Percentiles rank a stretch among this genome's conserved stretches.
These are phyloP conservation scores for Cordyceps farinosa DNA, from an alignment of 2,329 filamentous ascomycete species.

Conservation along the genomic window DNA sequence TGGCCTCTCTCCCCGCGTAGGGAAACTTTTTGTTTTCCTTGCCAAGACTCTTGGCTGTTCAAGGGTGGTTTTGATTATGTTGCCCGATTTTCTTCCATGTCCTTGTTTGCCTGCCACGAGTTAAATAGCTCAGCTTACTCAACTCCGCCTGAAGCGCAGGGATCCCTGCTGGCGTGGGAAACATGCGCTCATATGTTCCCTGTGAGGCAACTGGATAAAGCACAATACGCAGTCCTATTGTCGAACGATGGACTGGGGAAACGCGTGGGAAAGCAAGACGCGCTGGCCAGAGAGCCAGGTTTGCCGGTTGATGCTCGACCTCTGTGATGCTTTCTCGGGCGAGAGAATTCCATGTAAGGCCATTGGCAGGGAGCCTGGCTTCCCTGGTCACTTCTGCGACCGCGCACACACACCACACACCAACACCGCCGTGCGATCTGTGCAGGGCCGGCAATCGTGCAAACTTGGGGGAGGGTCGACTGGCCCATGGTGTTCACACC, in stretches of 20 bases:
- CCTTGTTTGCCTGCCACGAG: background rate
- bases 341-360: constrained; percentile 1
- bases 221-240: too few relatives aligned
- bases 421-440: constrained; percentile 4
- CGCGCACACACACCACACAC: background rate
- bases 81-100: background rate
- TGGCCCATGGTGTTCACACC: constrained; percentile 11
- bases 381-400: background rate
- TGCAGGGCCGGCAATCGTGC: constrained; percentile 9
- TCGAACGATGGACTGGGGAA: too few relatives aligned
- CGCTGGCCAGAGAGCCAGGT: too few relatives aligned
- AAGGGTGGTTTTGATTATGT: background rate
- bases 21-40: background rate
- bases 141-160: background rate
- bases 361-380: constrained; percentile 1
- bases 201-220: background rate
- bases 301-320: background rate
- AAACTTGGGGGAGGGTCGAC: constrained; percentile 3
- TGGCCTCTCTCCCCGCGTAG: too few relatives aligned
- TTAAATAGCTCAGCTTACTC: background rate
- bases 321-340: background rate
- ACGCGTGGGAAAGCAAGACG: too few relatives aligned
- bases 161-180: background rate
- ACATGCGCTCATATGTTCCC: background rate
- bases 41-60: background rate